Conservation (phyloP, 2,329 filamentous ascomycete species). For the Blastomyces silverae region DNA sequence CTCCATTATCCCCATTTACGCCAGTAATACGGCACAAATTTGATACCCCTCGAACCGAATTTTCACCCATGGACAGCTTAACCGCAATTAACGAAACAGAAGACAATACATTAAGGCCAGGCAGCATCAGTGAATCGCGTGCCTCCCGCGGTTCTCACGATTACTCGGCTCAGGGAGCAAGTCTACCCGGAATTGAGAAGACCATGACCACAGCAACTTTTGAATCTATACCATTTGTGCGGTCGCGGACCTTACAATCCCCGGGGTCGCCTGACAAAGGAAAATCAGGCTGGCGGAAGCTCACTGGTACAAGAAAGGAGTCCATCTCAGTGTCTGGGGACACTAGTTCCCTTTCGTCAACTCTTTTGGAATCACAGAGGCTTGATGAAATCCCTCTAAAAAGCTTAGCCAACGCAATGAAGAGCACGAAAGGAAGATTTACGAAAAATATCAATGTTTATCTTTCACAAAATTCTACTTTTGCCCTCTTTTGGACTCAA, state of each 20-base stretch:
- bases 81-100: conserved; percentile 17
- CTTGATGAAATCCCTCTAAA: conserved; percentile 38
- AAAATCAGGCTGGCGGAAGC: conserved; percentile 8
- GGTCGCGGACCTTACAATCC: background rate
- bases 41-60: conserved; percentile 12
- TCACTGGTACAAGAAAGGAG: conserved; percentile 7
- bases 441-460: conserved; percentile 33
- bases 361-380: conserved; percentile 31
- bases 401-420: conserved; percentile 28
- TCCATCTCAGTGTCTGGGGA: conserved; percentile 26
- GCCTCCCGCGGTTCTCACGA: conserved; percentile 4
- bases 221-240: background rate
- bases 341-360: conserved; percentile 36
- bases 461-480: conserved; percentile 37
- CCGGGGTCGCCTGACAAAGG: conserved; percentile 1
- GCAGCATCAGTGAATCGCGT: background rate
- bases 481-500: conserved; percentile 39
- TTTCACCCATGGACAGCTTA: conserved; percentile 13
- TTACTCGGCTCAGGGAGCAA: background rate
- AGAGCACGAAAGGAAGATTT: conserved; percentile 28
- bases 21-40: conserved; percentile 11
- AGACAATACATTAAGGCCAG: background rate
- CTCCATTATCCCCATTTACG: conserved; percentile 19
- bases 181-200: conserved; percentile 6
- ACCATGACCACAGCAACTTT: conserved; percentile 2